A percentile compares a stretch with the other conserved stretches of the same genome.
Conservation (phyloP, 768 basidiomycete genomes). For the Phanerochaete carnosa region DNA sequence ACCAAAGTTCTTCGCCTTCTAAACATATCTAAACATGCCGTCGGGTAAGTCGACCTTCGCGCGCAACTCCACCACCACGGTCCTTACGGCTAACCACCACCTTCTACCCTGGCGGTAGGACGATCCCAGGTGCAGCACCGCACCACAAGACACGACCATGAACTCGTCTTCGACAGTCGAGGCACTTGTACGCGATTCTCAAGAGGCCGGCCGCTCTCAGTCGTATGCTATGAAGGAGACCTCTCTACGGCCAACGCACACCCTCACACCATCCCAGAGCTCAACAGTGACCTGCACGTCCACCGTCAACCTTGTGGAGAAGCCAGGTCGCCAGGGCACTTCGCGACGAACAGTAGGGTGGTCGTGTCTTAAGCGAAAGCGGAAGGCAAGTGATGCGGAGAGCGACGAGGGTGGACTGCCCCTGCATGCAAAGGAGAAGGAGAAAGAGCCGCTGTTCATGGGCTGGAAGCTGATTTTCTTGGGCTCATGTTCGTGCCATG, state of each 20-base stretch:
- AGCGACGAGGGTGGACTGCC: conserved; percentile 4
- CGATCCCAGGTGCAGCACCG: background rate
- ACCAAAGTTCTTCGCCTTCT: background rate
- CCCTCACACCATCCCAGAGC: conserved; percentile 12
- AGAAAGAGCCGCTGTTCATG: conserved; percentile 25
- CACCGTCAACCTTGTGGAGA: conserved; percentile 18
- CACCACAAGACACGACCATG: conserved; percentile 7
- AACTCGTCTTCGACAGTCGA: conserved; percentile 2
- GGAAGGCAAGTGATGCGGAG: conserved; percentile 12
- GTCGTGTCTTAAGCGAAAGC: conserved; percentile 10
- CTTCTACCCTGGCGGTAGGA: conserved; percentile 12
- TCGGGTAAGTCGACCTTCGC: background rate
- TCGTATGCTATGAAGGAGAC: background rate
- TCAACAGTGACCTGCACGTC: conserved; percentile 21
- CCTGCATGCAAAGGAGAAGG: background rate
- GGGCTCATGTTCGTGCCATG: conserved; percentile 49
- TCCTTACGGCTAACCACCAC: background rate
- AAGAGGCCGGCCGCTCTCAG: background rate
- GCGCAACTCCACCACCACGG: conserved; percentile 5
- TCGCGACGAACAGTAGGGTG: conserved; percentile 4
- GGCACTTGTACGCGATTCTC: background rate
- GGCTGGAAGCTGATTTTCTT: conserved; percentile 55
- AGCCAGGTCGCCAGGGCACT: background rate
- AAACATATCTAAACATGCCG: conserved; percentile 4
- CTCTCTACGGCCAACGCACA: conserved; percentile 7